phyloP scores from a whole-genome alignment of 768 basidiomycete species.

The Leccinum olivaceopallidum region DNA sequence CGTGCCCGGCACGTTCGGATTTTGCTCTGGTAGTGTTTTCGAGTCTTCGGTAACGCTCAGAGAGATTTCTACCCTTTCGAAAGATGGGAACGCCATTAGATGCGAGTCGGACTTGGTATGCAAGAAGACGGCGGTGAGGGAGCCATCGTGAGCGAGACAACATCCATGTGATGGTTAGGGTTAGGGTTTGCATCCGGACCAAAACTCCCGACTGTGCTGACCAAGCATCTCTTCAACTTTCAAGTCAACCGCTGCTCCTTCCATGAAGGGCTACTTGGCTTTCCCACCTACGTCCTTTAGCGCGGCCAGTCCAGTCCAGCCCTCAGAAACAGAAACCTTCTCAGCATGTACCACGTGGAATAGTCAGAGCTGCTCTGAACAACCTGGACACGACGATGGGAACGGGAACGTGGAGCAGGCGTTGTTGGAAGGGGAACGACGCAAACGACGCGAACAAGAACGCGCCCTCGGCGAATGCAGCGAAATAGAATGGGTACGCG shows the following conservation, averaged over 20 bases:
- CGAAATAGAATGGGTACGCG: slow-evolving; percentile 61
- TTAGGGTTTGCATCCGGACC: neutral
- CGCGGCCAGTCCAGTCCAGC: neutral
- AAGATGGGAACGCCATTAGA: neutral
- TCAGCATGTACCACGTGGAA: slow-evolving; percentile 3
- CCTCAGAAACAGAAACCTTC: neutral
- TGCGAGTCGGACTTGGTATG: slow-evolving; percentile 6
- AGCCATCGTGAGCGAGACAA: slow-evolving; percentile 11
- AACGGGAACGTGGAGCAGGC: neutral
- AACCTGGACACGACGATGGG: neutral
- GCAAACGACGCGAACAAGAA: slow-evolving; percentile 32
- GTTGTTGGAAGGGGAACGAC: slow-evolving; percentile 18
- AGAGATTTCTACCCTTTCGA: slow-evolving; percentile 59
- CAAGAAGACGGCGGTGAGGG: neutral
- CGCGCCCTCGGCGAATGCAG: slow-evolving; percentile 45
- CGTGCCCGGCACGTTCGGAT: slow-evolving; percentile 34
- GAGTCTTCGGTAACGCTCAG: slow-evolving; percentile 53
- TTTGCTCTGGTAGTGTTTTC: slow-evolving; percentile 54
- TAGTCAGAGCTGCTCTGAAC: neutral
- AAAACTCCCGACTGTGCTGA: neutral
- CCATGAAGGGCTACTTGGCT: slow-evolving; percentile 28
- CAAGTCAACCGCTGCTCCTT: neutral
- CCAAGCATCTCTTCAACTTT: neutral
- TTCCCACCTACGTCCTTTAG: slow-evolving; percentile 18
- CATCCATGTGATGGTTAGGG: slow-evolving; percentile 19